phyloP scores from a whole-genome alignment of 2,329 filamentous ascomycete species.

The Diaporthe citriasiana region DNA sequence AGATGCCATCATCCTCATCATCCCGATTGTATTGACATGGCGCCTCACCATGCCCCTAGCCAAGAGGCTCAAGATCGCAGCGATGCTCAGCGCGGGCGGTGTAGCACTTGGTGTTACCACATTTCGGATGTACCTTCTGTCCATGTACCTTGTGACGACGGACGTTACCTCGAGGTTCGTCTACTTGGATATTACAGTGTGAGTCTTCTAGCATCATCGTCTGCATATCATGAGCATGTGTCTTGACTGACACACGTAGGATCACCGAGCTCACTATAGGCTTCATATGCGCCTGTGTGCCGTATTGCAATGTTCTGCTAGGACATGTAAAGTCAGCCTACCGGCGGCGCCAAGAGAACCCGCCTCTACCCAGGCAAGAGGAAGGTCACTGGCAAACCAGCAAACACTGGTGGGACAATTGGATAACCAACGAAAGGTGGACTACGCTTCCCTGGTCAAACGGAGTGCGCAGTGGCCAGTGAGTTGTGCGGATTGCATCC shows the following conservation, averaged over 20 bases:
- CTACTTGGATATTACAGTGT: not conserved
- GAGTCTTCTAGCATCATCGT: not conserved
- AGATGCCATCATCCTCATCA: slow-evolving; percentile 3
- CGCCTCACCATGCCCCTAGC: not conserved
- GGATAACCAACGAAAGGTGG: not conserved
- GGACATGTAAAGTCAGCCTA: not conserved
- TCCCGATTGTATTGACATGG: slow-evolving; percentile 16
- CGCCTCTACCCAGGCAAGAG: not conserved
- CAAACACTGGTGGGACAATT: slow-evolving; percentile 20
- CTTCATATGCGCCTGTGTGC: slow-evolving; percentile 22
- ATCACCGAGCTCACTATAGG: slow-evolving; percentile 8
- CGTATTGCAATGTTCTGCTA: slow-evolving; percentile 11
- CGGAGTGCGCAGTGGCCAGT: not conserved
- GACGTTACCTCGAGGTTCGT: not conserved
- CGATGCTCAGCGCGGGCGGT: slow-evolving; percentile 4
- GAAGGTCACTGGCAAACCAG: not conserved
- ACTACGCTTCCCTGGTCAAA: not conserved
- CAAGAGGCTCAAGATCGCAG: slow-evolving; percentile 12
- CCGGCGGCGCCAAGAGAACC: not conserved
- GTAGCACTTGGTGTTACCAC: not conserved
- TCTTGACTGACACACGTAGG: not conserved
- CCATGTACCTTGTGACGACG: not conserved
- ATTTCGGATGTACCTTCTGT: slow-evolving; percentile 19
- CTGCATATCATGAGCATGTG: no score
- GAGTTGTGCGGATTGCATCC: not conserved